Percentiles rank a stretch among this genome's conserved stretches.
These are phyloP conservation scores for Coemansia sp. DNA, from an alignment of 371 early-diverging fungal species.

Conservation along the genomic window DNA sequence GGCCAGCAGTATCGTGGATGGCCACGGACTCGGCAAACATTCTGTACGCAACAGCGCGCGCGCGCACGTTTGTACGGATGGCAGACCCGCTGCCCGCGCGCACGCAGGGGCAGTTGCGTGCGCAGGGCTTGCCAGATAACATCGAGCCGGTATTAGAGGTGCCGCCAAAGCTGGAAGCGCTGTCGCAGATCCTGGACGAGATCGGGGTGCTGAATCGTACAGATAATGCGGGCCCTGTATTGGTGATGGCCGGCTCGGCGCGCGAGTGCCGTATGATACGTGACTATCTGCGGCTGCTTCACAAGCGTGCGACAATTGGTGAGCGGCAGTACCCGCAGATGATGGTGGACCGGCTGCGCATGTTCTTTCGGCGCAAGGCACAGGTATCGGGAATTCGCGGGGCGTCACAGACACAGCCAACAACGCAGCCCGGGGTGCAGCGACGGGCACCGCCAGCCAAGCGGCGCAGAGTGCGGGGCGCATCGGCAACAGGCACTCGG, in stretches of 20 bases:
- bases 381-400: slow-evolving; percentile 12
- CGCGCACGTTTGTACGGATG: slow-evolving; percentile 28
- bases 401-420: neutral
- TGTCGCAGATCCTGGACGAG: slow-evolving; percentile 71
- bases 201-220: slow-evolving; percentile 52
- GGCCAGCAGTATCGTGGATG: slow-evolving; percentile 73
- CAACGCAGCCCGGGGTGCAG: neutral
- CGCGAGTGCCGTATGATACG: slow-evolving; percentile 39
- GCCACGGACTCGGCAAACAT: slow-evolving; percentile 81
- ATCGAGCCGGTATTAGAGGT: slow-evolving; percentile 79
- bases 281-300: slow-evolving; percentile 9
- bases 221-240: slow-evolving; percentile 26
- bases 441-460: slow-evolving; percentile 64
- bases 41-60: slow-evolving; percentile 43
- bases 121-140: slow-evolving; percentile 57
- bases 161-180: slow-evolving; percentile 86
- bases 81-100: slow-evolving; percentile 3
- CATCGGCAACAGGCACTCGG: slow-evolving; percentile 48
- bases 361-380: slow-evolving; percentile 36
- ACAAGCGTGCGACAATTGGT: neutral
- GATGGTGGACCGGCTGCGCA: slow-evolving; percentile 35
- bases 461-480: slow-evolving; percentile 78
- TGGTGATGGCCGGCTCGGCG: slow-evolving; percentile 45
- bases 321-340: slow-evolving; percentile 21
- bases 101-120: slow-evolving; percentile 9